Base-by-base conservation (phyloP, 2,329 filamentous ascomycete species). In the Polychaeton citri region DNA sequence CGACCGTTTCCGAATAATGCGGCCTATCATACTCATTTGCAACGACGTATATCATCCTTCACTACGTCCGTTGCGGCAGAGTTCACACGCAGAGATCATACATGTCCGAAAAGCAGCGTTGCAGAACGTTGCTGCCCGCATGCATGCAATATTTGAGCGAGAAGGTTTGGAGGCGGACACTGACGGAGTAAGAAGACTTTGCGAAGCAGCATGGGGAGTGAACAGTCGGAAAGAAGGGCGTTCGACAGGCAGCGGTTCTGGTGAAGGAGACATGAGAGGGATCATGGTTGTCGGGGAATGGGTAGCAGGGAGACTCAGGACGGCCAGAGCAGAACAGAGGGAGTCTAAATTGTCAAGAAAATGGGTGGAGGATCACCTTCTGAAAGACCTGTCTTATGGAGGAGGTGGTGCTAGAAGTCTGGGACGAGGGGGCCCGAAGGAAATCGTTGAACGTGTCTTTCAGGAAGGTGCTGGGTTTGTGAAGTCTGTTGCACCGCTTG, bases 1-100 rank as follows among this genome's bases (percentile, higher is more conserved):
- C 0, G 88, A 96, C 50, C 80, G 79, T 39, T 98, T 98, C 54
- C 74, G 81, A 30, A 71, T 95, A 42, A 73, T 93, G 61, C 72
- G 90, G 32, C 90, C 90, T 0, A 66, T 98, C 19, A 85, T 98
- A 34, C 68, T 98, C 33, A 90, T 98, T 48, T 98, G 90, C 65
- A 98, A 98, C 50, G 92, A 98, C 56, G 76, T 96, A 1, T 98
- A 98, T 52, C 86, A 94, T 47, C 79, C 88, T 3, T 83, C 87
- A 15, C 69, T 98, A 28, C 74, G 86, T 19, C 86, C 84, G 0
- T 66, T 98, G 6, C 76, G 90, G n/a, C 81, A 88, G 42, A 65
- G 64, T 44, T 87, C 85, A 0, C 76, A 90, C 34, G 90, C 88
- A 0, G 90, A 98, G 56, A 77, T 96, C 26, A 79, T 98, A 16